Conservation (phyloP, 129 eudicot species). For the Artemisia annua region DNA sequence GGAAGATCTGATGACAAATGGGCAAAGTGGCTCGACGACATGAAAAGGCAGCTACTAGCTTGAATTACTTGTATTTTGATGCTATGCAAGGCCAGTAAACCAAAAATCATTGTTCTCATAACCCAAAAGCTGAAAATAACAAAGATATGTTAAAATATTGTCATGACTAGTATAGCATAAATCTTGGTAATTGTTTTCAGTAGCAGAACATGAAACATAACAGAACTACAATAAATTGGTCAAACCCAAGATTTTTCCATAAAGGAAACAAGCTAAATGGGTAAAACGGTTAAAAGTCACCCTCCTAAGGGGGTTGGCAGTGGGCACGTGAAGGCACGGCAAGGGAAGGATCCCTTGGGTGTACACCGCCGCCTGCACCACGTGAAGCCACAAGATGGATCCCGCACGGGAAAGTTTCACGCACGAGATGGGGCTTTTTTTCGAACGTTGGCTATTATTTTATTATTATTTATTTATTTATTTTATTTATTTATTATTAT, state of each 20-base stretch:
- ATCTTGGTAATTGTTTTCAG: conserved; percentile 10
- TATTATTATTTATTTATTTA: too few relatives aligned
- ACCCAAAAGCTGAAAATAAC: conserved; percentile 20
- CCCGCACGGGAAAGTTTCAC: too few relatives aligned
- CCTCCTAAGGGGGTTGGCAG: too few relatives aligned
- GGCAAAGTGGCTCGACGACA: neutral
- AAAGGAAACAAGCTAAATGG: too few relatives aligned
- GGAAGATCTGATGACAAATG: neutral
- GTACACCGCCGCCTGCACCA: too few relatives aligned
- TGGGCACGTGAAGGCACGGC: too few relatives aligned
- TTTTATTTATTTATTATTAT: too few relatives aligned
- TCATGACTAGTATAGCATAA: neutral
- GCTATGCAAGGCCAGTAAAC: neutral
- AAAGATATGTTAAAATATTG: neutral
- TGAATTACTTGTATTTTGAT: conserved; percentile 8
- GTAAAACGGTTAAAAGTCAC: too few relatives aligned
- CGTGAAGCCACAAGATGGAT: too few relatives aligned
- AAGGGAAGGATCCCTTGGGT: too few relatives aligned
- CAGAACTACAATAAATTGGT: neutral
- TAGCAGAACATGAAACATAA: conserved; percentile 10
- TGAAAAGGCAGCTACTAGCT: conserved; percentile 6
- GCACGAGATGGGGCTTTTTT: too few relatives aligned
- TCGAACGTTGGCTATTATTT: too few relatives aligned
- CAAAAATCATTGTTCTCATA: neutral
- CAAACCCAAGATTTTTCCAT: neutral